Base-by-base conservation (phyloP, 2,329 filamentous ascomycete genomes). In the Plectosphaerella sp. region DNA sequence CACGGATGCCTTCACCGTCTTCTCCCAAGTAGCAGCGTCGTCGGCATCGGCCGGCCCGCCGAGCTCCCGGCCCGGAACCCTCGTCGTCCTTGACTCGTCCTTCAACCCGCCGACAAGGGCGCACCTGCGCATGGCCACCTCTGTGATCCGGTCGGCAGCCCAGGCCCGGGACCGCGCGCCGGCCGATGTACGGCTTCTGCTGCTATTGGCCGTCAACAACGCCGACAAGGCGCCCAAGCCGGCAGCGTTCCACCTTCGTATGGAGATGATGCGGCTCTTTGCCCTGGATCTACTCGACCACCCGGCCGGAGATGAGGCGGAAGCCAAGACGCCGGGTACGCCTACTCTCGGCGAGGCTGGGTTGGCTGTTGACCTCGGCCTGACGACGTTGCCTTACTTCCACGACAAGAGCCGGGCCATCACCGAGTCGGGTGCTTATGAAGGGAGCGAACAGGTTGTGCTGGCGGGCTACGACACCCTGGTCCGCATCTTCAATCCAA, bases 381-480 rank as follows among this genome's bases (percentile, higher is more conserved):
- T 94, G 2, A 90, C 87, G 0, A 87, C 79, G 36, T 75, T 80
- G 60, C 86, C 89, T 0, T 91, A 86, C 64, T 94, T 93, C 61
- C 82, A 83, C 53, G 84, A 86, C 61, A 93, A 93, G 69, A 82
- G 83, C 8, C 58, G 62, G 12, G 82, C 81, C 1, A 83, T 92
- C 25, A 70, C 74, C 0, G 61, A 65, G 9, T 66, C 67, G 0
- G 70, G 71, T 0, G 71, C 72, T 37, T 83, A 81, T 57, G 50
- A 33, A 10, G 47, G 62, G 10, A 62, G 66, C 8, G 71, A 77
- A 50, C 87, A 91, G 60, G 71, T 88, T 4, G 89, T 89, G 61
- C 78, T 92, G 3, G 80, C 83, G 2, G 89, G 89, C 25, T 93
- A 84, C 64, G 89, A 93, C 61, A 93, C 89, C 0, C 70, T 92